A percentile compares a stretch with the other conserved stretches of the same genome.
Evolutionary conservation across 2,329 filamentous ascomycete genomes (phyloP).

Genomic region (Trichoderma simmonsii): DNA sequence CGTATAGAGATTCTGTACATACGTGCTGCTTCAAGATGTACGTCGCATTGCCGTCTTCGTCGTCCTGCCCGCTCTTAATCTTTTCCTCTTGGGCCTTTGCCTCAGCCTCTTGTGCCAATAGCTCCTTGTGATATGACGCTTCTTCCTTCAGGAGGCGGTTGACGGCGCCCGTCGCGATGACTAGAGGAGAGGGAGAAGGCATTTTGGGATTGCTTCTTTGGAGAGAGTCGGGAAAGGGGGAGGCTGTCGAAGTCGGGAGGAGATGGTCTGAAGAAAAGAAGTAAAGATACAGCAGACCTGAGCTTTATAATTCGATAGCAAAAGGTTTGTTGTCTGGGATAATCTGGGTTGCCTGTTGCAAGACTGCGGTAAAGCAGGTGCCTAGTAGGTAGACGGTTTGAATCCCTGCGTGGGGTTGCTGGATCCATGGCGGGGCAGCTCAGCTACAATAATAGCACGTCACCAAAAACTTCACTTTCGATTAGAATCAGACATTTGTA

Average conservation of each 20-base stretch:
- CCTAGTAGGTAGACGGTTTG: constrained; percentile 2
- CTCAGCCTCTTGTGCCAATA: constrained; percentile 68
- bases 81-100: constrained; percentile 66
- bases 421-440: constrained; percentile 10
- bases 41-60: constrained; percentile 70
- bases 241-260: neutral
- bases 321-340: neutral
- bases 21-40: constrained; percentile 87
- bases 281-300: too few species aligned
- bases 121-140: constrained; percentile 82
- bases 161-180: constrained; percentile 77
- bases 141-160: constrained; percentile 89
- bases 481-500: neutral
- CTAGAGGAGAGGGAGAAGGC: constrained; percentile 72
- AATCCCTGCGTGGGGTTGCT: constrained; percentile 4
- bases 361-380: neutral
- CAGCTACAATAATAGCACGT: neutral
- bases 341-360: neutral
- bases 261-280: neutral
- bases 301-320: neutral
- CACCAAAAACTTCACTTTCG: neutral
- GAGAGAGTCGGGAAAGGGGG: neutral
- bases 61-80: constrained; percentile 44
- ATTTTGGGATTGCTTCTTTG: constrained; percentile 44
- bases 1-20: constrained; percentile 26